Evolutionary conservation across 129 eudicot genomes (phyloP), one percentile per base, ranked within the genome.

Genomic region (Centella asiatica): DNA sequence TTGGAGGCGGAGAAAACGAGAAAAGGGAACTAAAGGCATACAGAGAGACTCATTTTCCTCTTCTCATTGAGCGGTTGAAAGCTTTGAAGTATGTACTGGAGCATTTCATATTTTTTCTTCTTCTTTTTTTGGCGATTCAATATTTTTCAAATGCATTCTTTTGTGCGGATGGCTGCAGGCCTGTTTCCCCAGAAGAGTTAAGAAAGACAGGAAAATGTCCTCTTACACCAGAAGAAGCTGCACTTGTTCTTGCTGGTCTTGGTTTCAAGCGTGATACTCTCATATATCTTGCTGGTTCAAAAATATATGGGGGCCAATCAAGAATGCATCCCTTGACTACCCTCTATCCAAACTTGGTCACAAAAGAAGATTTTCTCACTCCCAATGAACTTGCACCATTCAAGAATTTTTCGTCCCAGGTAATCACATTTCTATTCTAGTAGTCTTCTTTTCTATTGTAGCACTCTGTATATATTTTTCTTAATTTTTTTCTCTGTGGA

Each of bases 161-260:
- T 1, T 62, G 3, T 17, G 46, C n/a, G 28, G 31, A 42, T 66
- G 52, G 28, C 32, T 73, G 71, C 73, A 87, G 99, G 81, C 77
- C 84, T 44, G 52, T 72, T 55, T 73, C 95, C 28, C 81, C 95
- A n/a, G 67, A 53, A 36, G 95, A 87, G 55, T 49, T 92, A 58
- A 84, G 95, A 49, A 76, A 62, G 37, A 75, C 76, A 37, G 96
- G 99, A 56, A 84, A 74, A 76, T 92, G 99, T 68, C 99, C 99
- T 55, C 57, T 92, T 65, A 92, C 99, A 60, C 96, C 99, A 23
- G 99, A 92, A 81, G 99, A 84, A 87, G 83, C 88, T 32, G 98
- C 84, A 51, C 82, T 92, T 15, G 90, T 84, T 81, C 86, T 92
- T 39, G 81, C 95, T 27, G 80, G 69, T 44, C 86, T 84, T 56